phyloP scores from a whole-genome alignment of 768 basidiomycete species.

The Auricularia cornea region DNA sequence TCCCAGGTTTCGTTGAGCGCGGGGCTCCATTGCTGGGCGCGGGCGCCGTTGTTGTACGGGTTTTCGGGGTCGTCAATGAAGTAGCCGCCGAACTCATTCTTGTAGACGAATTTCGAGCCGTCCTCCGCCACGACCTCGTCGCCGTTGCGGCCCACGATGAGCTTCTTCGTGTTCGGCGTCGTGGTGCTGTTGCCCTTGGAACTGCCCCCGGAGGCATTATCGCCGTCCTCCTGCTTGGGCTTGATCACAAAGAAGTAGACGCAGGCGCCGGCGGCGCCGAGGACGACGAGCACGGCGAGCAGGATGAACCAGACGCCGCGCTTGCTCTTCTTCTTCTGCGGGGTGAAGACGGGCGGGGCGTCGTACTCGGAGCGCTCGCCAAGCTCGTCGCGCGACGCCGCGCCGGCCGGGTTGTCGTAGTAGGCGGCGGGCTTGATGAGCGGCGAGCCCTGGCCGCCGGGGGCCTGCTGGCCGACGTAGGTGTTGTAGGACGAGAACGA shows the following conservation, averaged over 20 bases:
- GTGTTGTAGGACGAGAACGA: too few relatives aligned
- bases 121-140: constrained; percentile 54
- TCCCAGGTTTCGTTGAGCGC: constrained; percentile 68
- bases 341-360: background rate
- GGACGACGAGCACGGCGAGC: constrained; percentile 6
- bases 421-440: background rate
- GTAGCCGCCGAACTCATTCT: constrained; percentile 66
- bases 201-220: background rate
- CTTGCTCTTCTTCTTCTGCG: background rate
- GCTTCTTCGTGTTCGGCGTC: constrained; percentile 18
- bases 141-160: constrained; percentile 56
- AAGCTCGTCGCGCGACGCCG: too few relatives aligned
- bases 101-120: constrained; percentile 67
- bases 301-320: background rate
- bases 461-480: too few relatives aligned
- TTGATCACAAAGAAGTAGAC: constrained; percentile 17
- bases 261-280: constrained; percentile 14
- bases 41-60: constrained; percentile 70
- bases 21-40: constrained; percentile 72
- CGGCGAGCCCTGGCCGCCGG: background rate
- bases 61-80: constrained; percentile 66
- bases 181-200: background rate
- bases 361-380: background rate
- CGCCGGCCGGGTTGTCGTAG: background rate
- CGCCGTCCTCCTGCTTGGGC: constrained; percentile 7